Evolutionary conservation across 106 monocot species (phyloP).

Genomic region (Allium sativum): DNA sequence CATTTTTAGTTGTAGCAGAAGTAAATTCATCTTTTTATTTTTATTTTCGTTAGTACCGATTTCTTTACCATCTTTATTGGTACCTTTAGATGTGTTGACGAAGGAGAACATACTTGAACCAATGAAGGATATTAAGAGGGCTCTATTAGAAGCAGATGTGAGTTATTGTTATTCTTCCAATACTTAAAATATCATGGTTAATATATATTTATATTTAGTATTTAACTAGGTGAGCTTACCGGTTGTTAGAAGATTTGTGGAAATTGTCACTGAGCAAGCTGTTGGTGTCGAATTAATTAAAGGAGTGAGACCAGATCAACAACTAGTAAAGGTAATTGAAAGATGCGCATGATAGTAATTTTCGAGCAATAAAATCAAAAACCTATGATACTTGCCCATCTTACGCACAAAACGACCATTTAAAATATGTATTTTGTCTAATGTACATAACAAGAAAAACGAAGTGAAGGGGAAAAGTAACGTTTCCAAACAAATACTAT

Average conservation of each 20-base stretch:
- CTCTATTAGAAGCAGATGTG: constrained; percentile 93
- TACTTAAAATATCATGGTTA: background rate
- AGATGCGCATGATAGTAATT: no score
- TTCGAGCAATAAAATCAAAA: no score
- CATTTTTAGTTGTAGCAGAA: no score
- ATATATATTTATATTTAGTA: background rate
- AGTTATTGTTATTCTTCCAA: constrained; percentile 7
- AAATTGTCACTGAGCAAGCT: constrained; percentile 71
- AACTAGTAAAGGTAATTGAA: constrained; percentile 72
- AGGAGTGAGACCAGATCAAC: constrained; percentile 92
- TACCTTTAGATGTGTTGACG: constrained; percentile 57
- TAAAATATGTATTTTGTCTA: no score
- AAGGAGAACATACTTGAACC: constrained; percentile 96
- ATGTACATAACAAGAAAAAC: no score
- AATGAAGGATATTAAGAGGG: constrained; percentile 88
- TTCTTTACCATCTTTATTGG: no score
- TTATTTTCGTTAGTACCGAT: no score
- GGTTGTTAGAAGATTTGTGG: constrained; percentile 80
- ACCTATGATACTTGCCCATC: no score
- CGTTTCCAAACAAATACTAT: no score
- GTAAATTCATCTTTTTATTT: no score
- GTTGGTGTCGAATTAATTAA: constrained; percentile 66
- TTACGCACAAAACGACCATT: no score
- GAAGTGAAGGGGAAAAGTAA: no score
- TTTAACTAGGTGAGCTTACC: constrained; percentile 73